Conservation (phyloP, 2,329 filamentous ascomycete genomes). For the Cercospora zeina region DNA sequence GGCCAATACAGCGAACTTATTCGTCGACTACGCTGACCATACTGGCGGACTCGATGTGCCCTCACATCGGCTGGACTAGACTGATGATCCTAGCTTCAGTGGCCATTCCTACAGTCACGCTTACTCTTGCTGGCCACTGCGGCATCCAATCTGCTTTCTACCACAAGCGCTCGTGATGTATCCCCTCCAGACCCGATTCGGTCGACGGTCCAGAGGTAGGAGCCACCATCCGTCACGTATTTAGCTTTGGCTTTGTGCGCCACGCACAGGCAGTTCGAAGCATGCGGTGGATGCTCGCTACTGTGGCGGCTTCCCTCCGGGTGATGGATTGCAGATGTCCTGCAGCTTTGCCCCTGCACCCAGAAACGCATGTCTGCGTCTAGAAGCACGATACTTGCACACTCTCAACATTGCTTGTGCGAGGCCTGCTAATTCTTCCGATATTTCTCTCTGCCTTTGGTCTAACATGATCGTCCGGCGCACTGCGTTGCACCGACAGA, state of each 20-base stretch:
- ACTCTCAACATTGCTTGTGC: background rate
- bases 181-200: background rate
- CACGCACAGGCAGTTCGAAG: constrained; percentile 8
- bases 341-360: constrained; percentile 23
- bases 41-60: background rate
- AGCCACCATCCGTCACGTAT: constrained; percentile 7
- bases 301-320: constrained; percentile 7
- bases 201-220: background rate
- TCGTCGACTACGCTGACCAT: background rate
- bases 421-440: background rate
- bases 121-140: background rate
- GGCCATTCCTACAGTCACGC: constrained; percentile 2
- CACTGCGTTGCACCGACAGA: background rate
- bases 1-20: background rate
- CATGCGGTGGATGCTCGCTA: constrained; percentile 18
- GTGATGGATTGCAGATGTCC: constrained; percentile 16
- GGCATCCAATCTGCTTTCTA: constrained; percentile 14
- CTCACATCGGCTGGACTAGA: background rate
- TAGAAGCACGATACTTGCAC: constrained; percentile 13
- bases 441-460: background rate
- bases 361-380: constrained; percentile 8
- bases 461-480: background rate
- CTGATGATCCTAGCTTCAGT: background rate
- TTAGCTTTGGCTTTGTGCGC: constrained; percentile 10
- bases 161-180: constrained; percentile 19